Conservation (phyloP, 129 eudicot genomes). For the Ambrosia artemisiifolia region DNA sequence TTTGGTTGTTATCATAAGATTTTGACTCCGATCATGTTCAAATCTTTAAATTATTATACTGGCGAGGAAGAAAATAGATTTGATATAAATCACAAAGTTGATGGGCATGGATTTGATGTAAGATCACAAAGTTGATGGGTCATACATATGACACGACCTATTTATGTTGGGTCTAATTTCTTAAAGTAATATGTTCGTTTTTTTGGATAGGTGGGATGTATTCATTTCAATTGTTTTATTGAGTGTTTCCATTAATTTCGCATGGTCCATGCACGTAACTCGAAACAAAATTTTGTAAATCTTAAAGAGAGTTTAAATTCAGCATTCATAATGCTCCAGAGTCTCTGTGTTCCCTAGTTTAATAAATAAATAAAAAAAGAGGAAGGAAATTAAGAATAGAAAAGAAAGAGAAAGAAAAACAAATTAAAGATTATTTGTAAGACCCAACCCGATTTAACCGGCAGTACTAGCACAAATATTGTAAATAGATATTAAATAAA, state of each 20-base stretch:
- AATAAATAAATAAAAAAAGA: too few species aligned
- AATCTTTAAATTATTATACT: too few species aligned
- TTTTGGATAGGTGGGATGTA: slow-evolving; percentile 27
- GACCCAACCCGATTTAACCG: too few species aligned
- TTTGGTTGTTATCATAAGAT: too few species aligned
- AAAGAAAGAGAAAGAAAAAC: too few species aligned
- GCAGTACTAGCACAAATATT: too few species aligned
- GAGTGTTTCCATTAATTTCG: not conserved
- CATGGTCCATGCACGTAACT: slow-evolving; percentile 18
- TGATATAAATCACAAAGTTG: not conserved
- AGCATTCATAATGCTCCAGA: not conserved
- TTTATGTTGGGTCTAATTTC: slow-evolving; percentile 24
- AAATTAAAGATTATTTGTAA: too few species aligned
- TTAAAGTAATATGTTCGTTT: slow-evolving; percentile 19
- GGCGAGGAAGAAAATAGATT: too few species aligned
- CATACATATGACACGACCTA: slow-evolving; percentile 29
- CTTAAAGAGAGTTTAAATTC: not conserved
- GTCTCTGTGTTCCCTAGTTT: not conserved
- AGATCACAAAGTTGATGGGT: slow-evolving; percentile 15
- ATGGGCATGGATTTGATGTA: not conserved
- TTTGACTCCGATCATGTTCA: too few species aligned
- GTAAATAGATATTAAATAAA: too few species aligned
- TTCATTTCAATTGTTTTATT: slow-evolving; percentile 20
- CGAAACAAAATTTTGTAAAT: not conserved
- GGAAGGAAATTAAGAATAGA: too few species aligned